These are phyloP conservation scores for Cyberlindnera mississippiensis DNA, from an alignment of 805 yeast genomes.

Conservation along the genomic window DNA sequence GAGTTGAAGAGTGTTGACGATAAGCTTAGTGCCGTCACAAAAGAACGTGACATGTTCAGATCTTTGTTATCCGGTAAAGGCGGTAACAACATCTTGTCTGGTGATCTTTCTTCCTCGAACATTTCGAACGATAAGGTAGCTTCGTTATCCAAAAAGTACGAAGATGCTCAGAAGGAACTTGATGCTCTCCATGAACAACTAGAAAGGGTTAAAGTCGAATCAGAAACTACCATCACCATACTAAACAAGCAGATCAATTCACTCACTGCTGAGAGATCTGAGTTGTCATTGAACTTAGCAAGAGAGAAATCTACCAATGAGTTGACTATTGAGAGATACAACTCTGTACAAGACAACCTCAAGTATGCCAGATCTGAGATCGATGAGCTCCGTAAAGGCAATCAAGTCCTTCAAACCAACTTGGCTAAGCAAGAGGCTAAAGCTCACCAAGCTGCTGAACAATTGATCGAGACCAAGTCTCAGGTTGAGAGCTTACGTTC, in stretches of 20 bases:
- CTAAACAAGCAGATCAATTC: slow-evolving; percentile 44
- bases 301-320: slow-evolving; percentile 51
- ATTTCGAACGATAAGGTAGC: slow-evolving; percentile 7
- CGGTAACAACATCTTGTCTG: slow-evolving; percentile 16
- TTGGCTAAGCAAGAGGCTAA: slow-evolving; percentile 45
- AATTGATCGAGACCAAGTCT: slow-evolving; percentile 51
- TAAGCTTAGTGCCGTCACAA: slow-evolving; percentile 48
- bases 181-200: slow-evolving; percentile 17
- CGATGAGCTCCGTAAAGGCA: slow-evolving; percentile 38
- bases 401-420: slow-evolving; percentile 38
- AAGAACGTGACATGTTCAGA: slow-evolving; percentile 70
- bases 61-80: slow-evolving; percentile 24
- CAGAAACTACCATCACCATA: slow-evolving; percentile 43
- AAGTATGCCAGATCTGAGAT: slow-evolving; percentile 42
- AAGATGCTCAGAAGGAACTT: slow-evolving; percentile 16
- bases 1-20: slow-evolving; percentile 49
- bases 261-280: slow-evolving; percentile 40
- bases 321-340: slow-evolving; percentile 49
- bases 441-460: slow-evolving; percentile 47
- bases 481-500: slow-evolving; percentile 40
- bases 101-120: slow-evolving; percentile 12
- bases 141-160: slow-evolving; percentile 15
- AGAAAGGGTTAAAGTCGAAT: slow-evolving; percentile 30
- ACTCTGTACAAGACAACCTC: slow-evolving; percentile 37
- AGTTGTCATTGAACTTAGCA: slow-evolving; percentile 46